Evolutionary conservation across 2,329 filamentous ascomycete species (phyloP).

Genomic region (Sclerotinia nivalis): DNA sequence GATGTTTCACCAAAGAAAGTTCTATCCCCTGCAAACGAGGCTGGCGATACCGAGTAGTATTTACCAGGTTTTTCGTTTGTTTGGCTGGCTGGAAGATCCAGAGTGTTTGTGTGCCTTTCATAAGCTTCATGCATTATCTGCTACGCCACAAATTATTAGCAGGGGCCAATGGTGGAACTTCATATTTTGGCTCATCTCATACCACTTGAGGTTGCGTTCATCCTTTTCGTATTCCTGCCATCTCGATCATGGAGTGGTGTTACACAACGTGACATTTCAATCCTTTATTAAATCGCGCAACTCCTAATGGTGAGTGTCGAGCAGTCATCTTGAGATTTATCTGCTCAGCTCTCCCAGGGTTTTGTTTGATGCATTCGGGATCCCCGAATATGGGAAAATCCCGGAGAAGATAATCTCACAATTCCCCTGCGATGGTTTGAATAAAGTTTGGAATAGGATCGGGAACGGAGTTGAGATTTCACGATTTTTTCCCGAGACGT

Average conservation of each 20-base stretch:
- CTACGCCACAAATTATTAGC: conserved; percentile 1
- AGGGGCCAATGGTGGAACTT: not conserved
- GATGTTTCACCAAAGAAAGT: not conserved
- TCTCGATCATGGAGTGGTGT: not conserved
- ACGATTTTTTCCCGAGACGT: not conserved
- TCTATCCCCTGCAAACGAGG: conserved; percentile 9
- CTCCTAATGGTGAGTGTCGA: not conserved
- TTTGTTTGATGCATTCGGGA: not conserved
- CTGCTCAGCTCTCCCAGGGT: not conserved
- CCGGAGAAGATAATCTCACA: not conserved
- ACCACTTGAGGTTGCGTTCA: not conserved
- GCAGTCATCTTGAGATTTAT: not conserved
- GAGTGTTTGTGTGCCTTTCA: conserved; percentile 3
- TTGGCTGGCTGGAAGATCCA: not conserved
- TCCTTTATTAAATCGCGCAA: conserved; percentile 10
- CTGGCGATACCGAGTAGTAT: conserved; percentile 9
- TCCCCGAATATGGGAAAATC: not conserved
- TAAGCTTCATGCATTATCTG: not conserved
- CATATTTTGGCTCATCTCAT: not conserved
- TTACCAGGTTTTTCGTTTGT: not conserved
- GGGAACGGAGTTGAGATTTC: not conserved
- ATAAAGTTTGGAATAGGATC: not conserved
- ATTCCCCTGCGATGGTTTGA: not conserved
- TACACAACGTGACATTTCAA: not conserved
- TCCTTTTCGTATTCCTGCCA: not conserved